These are phyloP conservation scores for Exophiala mesophila DNA, from an alignment of 2,329 filamentous ascomycete genomes.

Conservation along the genomic window DNA sequence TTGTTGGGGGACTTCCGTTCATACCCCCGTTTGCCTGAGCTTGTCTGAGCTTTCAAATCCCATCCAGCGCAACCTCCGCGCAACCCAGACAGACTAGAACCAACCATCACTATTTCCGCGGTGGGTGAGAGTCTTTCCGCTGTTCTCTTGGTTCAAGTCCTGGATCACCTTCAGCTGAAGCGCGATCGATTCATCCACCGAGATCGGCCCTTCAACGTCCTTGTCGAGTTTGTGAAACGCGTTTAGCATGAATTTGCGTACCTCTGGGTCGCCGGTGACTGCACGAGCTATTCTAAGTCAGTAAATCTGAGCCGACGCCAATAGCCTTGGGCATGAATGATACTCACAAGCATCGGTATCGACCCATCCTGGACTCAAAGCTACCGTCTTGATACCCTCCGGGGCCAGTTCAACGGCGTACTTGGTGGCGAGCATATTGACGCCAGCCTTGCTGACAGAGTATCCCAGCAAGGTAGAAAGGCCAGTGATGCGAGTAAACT, in stretches of 20 bases:
- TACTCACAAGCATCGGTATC: constrained; percentile 23
- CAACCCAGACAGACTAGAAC: constrained; percentile 17
- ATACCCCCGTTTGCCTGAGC: constrained; percentile 18
- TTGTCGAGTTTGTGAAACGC: constrained; percentile 24
- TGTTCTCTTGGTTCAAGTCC: constrained; percentile 22
- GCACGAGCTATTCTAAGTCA: constrained; percentile 12
- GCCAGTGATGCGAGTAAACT: constrained; percentile 17
- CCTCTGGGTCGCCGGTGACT: constrained; percentile 13
- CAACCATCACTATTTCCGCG: constrained; percentile 22
- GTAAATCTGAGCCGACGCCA: constrained; percentile 7
- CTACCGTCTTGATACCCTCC: constrained; percentile 33
- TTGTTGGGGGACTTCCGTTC: constrained; percentile 18
- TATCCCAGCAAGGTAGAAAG: constrained; percentile 29
- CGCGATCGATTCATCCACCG: constrained; percentile 28
- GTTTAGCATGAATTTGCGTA: constrained; percentile 24
- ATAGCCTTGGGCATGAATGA: constrained; percentile 3
- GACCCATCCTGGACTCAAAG: constrained; percentile 34
- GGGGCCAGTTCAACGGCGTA: constrained; percentile 34
- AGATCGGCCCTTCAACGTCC: constrained; percentile 25
- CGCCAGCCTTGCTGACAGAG: constrained; percentile 36
- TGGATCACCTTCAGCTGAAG: constrained; percentile 28
- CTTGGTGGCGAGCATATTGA: constrained; percentile 41
- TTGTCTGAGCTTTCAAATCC: too few species aligned
- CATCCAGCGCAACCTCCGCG: too few species aligned
- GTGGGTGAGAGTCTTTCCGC: constrained; percentile 27